Evolutionary conservation across 148 eudicot species (phyloP), one percentile per base, ranked within the genome.

Genomic region (Camellia japonica): DNA sequence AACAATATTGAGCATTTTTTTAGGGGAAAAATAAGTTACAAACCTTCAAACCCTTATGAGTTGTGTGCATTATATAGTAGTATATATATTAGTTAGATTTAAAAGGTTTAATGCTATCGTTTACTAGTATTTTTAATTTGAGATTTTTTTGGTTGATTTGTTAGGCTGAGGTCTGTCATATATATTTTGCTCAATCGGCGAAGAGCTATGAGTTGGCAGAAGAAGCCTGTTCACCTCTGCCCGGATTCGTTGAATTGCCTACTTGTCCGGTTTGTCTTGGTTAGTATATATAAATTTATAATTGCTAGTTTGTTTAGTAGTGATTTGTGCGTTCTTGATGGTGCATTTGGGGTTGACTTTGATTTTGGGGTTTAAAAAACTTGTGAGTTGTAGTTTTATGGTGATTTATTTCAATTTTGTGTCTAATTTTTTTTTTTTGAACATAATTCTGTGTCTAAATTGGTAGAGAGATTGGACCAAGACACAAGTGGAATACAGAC

Each of bases 261-360:
- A 92, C 95, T 47, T 96, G 99, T 81, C 99, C 99, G 9, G 87
- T 96, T 85, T 96, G 99, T 87, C 89, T 96, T 55, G 99, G 99
- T 96, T 47, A 75, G 91, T 88, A 41, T 19, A 6, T 80, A 58
- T 47, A 10, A 73, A 2, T 76, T 47, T 59, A 20, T 78, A 12
- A 52, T 67, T 15, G 58, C 41, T 19, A 3, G 49, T 69, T 54
- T 67, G 20, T 15, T 1, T 62, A 5, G 54, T 62, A 11, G 15
- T 42, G 19, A 12, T 44, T 23, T 42, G 18, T 59, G 38, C 19
- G 10, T 69, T 59, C 30, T 68, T 58, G 19, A 3, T 15, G 9
- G 6, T 74, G 62, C 44, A 67, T 75, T 75, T 30, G 74, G 55
- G 63, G 63, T 56, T 65, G 3, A n/a, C 38, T 30, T 12, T 46